phyloP scores from a whole-genome alignment of 148 eudicot species.

The Arbutus unedo region DNA sequence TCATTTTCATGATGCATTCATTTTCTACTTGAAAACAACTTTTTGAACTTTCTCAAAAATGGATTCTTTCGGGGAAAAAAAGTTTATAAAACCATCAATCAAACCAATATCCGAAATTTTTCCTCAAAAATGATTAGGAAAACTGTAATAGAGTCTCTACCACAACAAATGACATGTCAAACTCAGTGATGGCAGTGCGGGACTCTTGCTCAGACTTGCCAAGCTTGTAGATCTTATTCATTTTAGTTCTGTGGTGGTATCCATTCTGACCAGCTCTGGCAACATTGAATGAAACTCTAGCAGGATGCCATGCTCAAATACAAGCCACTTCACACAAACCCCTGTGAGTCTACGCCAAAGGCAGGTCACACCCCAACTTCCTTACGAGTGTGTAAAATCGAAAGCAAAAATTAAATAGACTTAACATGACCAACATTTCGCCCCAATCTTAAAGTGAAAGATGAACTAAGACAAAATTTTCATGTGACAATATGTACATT shows the following conservation, averaged over 20 bases:
- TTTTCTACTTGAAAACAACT: too few species aligned
- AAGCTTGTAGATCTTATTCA: slow-evolving; percentile 53
- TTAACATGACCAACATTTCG: too few species aligned
- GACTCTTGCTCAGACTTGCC: slow-evolving; percentile 55
- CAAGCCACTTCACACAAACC: slow-evolving; percentile 68
- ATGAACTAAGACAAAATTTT: too few species aligned
- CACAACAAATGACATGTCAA: slow-evolving; percentile 48
- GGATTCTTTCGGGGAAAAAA: too few species aligned
- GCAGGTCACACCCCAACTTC: slow-evolving; percentile 89
- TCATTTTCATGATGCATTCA: not conserved
- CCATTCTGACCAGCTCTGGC: slow-evolving; percentile 88
- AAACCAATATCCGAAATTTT: not conserved
- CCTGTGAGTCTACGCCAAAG: slow-evolving; percentile 86
- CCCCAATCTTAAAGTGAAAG: too few species aligned
- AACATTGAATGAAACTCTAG: slow-evolving; percentile 80
- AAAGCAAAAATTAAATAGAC: too few species aligned
- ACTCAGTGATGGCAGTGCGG: slow-evolving; percentile 60
- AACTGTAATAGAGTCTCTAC: not conserved
- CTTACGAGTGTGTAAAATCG: too few species aligned
- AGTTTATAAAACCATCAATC: not conserved
- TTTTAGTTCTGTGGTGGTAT: slow-evolving; percentile 77
- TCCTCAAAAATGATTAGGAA: not conserved
- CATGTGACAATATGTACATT: too few species aligned
- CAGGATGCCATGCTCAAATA: slow-evolving; percentile 59
- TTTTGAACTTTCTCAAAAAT: too few species aligned